These are phyloP conservation scores for Vachellia pachyceras DNA, from an alignment of 306 rosid species.

Conservation along the genomic window DNA sequence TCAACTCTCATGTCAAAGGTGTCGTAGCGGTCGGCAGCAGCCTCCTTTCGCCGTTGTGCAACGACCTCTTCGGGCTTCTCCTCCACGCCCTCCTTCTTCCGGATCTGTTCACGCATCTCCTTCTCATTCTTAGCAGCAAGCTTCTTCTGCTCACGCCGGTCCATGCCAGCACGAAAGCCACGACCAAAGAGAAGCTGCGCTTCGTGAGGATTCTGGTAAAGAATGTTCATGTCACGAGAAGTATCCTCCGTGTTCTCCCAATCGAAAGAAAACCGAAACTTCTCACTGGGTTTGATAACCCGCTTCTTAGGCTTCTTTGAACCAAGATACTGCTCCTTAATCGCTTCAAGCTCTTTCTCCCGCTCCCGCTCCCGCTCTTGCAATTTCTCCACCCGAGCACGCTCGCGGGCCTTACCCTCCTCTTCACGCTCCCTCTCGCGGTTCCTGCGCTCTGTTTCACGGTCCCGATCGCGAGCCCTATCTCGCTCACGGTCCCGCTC, in stretches of 20 bases:
- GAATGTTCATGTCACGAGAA: not conserved
- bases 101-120: not conserved
- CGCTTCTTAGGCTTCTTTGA: slow-evolving; percentile 3
- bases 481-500: not conserved
- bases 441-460: not conserved
- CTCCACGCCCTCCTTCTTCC: slow-evolving; percentile 16
- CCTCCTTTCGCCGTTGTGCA: slow-evolving; percentile 9
- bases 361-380: not conserved
- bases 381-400: not conserved
- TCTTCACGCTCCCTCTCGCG: slow-evolving; percentile 8
- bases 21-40: not conserved
- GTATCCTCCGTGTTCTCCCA: slow-evolving; percentile 10
- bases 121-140: slow-evolving; percentile 8
- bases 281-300: not conserved
- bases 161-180: slow-evolving; percentile 1
- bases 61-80: not conserved
- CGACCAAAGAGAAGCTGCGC: slow-evolving; percentile 6
- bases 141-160: not conserved
- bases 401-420: not conserved
- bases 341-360: not conserved
- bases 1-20: slow-evolving; percentile 5
- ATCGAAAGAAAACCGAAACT: not conserved
- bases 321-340: not conserved
- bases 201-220: not conserved
- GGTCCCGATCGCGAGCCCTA: slow-evolving; percentile 4